Evolutionary conservation across 371 early-diverging fungal species (phyloP).

Genomic region (Homolaphlyctis polyrhiza): DNA sequence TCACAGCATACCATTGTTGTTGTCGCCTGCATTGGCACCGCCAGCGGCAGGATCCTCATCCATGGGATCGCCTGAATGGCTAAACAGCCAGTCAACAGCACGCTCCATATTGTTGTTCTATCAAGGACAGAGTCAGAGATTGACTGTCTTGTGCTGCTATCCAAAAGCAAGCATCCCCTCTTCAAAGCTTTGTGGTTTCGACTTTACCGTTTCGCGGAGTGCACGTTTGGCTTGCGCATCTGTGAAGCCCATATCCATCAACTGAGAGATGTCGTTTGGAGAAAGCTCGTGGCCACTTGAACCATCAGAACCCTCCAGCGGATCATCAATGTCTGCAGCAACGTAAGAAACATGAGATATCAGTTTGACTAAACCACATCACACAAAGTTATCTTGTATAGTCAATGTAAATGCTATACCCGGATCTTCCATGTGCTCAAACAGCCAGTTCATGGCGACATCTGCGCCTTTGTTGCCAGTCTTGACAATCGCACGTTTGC

Average conservation of each 20-base stretch:
- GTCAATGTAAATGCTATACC: conserved; percentile 37
- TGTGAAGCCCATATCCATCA: conserved; percentile 92
- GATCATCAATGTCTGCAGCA: conserved; percentile 20
- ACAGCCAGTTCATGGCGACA: conserved; percentile 87
- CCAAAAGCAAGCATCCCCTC: too few relatives aligned
- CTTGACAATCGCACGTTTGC: conserved; percentile 69
- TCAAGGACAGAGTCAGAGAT: conserved; percentile 4
- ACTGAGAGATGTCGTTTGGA: conserved; percentile 47
- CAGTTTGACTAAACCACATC: not conserved
- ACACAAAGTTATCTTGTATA: not conserved
- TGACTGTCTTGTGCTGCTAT: too few relatives aligned
- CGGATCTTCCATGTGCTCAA: conserved; percentile 94
- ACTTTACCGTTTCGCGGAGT: conserved; percentile 69
- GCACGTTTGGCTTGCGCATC: conserved; percentile 74
- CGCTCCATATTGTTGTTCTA: conserved; percentile 78
- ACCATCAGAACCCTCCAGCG: conserved; percentile 8
- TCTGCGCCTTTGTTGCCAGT: conserved; percentile 83
- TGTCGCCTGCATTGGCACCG: too few relatives aligned
- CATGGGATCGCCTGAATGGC: conserved; percentile 69
- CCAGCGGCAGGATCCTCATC: not conserved
- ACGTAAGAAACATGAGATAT: not conserved
- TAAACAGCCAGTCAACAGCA: conserved; percentile 94
- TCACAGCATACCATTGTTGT: too few relatives aligned
- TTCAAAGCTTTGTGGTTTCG: too few relatives aligned
- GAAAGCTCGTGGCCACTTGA: conserved; percentile 9